A percentile compares a stretch with the other conserved stretches of the same genome.
These are phyloP conservation scores for Vitis rotundifolia DNA, from an alignment of 164 flowering plant genomes.

Conservation along the genomic window DNA sequence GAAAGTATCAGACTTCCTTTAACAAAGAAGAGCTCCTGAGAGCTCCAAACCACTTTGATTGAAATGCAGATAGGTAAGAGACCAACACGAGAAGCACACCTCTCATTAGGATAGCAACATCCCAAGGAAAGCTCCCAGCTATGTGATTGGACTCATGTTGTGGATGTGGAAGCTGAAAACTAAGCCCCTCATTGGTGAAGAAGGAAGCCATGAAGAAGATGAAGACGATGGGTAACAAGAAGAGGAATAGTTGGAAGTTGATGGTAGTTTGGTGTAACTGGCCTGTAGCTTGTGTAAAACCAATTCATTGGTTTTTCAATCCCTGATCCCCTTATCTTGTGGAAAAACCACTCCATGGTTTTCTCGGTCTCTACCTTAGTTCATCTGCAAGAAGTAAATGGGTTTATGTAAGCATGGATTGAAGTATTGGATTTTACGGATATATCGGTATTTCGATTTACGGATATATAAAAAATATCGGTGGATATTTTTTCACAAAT, in stretches of 20 bases:
- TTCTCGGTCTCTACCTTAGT: neutral
- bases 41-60: slow-evolving; percentile 56
- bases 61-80: slow-evolving; percentile 60
- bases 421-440: neutral
- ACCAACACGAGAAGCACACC: slow-evolving; percentile 50
- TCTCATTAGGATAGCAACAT: slow-evolving; percentile 48
- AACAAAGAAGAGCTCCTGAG: slow-evolving; percentile 17
- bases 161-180: slow-evolving; percentile 10
- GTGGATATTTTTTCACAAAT: no score
- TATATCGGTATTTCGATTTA: neutral
- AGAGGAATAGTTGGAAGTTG: slow-evolving; percentile 42
- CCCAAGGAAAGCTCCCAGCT: slow-evolving; percentile 56
- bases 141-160: slow-evolving; percentile 12
- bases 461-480: no score
- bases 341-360: slow-evolving; percentile 46
- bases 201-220: slow-evolving; percentile 30
- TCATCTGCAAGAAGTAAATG: neutral
- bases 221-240: slow-evolving; percentile 44
- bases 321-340: slow-evolving; percentile 51
- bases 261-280: slow-evolving; percentile 25
- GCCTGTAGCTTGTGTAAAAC: slow-evolving; percentile 31
- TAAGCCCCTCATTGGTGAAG: slow-evolving; percentile 17
- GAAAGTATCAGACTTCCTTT: no score
- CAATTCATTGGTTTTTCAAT: no score
- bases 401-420: no score